These are phyloP conservation scores for Cercospora sp. DNA, from an alignment of 2,329 filamentous ascomycete species.

Conservation along the genomic window DNA sequence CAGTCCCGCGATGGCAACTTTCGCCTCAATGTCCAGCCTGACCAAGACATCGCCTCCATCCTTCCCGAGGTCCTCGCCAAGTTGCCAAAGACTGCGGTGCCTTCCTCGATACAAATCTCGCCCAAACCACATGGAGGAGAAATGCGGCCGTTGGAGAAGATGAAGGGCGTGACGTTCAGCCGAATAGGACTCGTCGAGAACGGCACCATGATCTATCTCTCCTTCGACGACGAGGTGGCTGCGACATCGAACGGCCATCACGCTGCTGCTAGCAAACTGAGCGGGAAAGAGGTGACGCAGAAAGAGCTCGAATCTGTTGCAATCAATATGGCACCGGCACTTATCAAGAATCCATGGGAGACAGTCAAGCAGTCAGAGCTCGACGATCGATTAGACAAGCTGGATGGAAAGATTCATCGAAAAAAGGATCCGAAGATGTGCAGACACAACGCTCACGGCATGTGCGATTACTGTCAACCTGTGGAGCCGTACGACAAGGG, in stretches of 20 bases:
- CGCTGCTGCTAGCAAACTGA: slow-evolving; percentile 63
- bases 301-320: slow-evolving; percentile 67
- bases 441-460: slow-evolving; percentile 91
- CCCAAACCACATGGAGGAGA: slow-evolving; percentile 62
- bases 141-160: slow-evolving; percentile 52
- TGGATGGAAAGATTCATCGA: slow-evolving; percentile 84
- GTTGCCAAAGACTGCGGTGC: slow-evolving; percentile 57
- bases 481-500: slow-evolving; percentile 88
- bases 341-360: slow-evolving; percentile 90
- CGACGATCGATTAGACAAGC: slow-evolving; percentile 81
- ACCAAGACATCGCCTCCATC: slow-evolving; percentile 67
- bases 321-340: slow-evolving; percentile 57
- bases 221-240: slow-evolving; percentile 63
- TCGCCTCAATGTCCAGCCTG: slow-evolving; percentile 74
- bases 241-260: slow-evolving; percentile 52
- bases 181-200: slow-evolving; percentile 59
- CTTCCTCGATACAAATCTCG: slow-evolving; percentile 58
- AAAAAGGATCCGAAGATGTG: slow-evolving; percentile 81
- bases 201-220: slow-evolving; percentile 86
- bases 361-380: slow-evolving; percentile 82
- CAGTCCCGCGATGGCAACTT: slow-evolving; percentile 91
- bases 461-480: slow-evolving; percentile 99
- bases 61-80: slow-evolving; percentile 58
- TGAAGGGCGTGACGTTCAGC: slow-evolving; percentile 57
- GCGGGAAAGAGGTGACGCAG: slow-evolving; percentile 70